Evolutionary conservation across 805 yeast genomes (phyloP), one percentile per base, ranked within the genome.

Genomic region (Zygotorulaspora florentina): DNA sequence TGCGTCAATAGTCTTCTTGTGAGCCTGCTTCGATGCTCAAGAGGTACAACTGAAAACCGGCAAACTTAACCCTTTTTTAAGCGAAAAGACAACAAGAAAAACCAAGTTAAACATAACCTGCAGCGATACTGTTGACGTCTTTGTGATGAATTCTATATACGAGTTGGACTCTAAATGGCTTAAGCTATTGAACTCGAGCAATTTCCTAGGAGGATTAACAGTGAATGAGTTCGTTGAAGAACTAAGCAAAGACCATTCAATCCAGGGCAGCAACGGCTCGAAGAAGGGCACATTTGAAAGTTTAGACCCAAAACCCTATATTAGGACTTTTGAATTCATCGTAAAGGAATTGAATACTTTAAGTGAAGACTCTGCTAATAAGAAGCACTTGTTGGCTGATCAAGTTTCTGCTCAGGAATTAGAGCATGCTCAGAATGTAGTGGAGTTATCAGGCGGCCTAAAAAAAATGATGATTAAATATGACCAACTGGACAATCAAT

Each of bases 231-330:
- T 89, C 63, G 79, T 89, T 23, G 93, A 89, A 60, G 84, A 80
- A 57, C 69, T 90, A 53, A 79, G 90, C 50, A 80, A 80, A 58
- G 85, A 82, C 57, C 86, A 84, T 35, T 35, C 56, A 2, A 37
- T 56, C 23, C 52, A 53, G 40, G 47, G 45, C 13, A 35, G 46
- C 3, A 17, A 16, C 36, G 54, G 29, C 31, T 34, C 38, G 26
- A 47, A 37, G 46, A 8, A 33, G 11, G 13, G 16, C 6, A 54
- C 35, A 39, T 53, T 39, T 48, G 59, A 54, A 33, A 60, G 54
- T 38, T 66, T 88, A 44, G 96, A 93, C 59, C 96, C 98, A 1
- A 88, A 87, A 58, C 98, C 98, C 1, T 93, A 87, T 61, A 91
- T 91, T 39, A 77, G 96, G 54, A 87, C 96, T 0, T 90, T 93